Evolutionary conservation across 2,329 filamentous ascomycete genomes (phyloP).

Genomic region (Apiospora malaysiana): DNA sequence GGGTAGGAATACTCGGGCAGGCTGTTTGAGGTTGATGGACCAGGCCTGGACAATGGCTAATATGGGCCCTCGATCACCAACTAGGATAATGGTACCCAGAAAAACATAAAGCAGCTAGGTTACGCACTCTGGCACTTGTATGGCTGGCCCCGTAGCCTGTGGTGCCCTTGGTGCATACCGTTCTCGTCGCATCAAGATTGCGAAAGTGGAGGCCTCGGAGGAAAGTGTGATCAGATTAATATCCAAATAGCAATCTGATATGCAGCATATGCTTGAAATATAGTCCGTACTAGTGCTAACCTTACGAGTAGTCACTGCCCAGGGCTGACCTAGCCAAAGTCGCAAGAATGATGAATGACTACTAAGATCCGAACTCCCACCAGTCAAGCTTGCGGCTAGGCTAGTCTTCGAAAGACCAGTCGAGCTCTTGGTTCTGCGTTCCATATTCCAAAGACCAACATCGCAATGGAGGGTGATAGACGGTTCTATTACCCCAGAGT

Average conservation of each 20-base stretch:
- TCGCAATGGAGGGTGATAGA: not conserved
- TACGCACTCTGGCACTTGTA: no score
- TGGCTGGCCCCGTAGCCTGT: not conserved
- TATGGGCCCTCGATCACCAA: conserved; percentile 13
- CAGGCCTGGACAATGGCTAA: conserved; percentile 32
- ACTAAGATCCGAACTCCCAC: not conserved
- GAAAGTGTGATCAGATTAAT: conserved; percentile 1
- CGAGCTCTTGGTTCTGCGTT: not conserved
- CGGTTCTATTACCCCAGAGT: not conserved
- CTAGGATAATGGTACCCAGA: not conserved
- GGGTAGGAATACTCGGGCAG: conserved; percentile 16
- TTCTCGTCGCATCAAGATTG: conserved; percentile 15
- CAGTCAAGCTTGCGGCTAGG: not conserved
- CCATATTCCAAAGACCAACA: not conserved
- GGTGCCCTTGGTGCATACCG: not conserved
- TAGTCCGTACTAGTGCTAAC: not conserved
- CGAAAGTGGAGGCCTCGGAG: not conserved
- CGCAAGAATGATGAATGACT: no score
- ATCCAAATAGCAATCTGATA: not conserved
- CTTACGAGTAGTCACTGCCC: not conserved
- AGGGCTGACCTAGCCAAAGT: not conserved
- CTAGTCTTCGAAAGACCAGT: not conserved
- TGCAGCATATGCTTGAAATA: not conserved
- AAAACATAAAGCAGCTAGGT: conserved; percentile 1
- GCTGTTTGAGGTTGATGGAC: conserved; percentile 61